These are phyloP conservation scores for Aureobasidium melanogenum DNA, from an alignment of 2,329 filamentous ascomycete species.

Conservation along the genomic window DNA sequence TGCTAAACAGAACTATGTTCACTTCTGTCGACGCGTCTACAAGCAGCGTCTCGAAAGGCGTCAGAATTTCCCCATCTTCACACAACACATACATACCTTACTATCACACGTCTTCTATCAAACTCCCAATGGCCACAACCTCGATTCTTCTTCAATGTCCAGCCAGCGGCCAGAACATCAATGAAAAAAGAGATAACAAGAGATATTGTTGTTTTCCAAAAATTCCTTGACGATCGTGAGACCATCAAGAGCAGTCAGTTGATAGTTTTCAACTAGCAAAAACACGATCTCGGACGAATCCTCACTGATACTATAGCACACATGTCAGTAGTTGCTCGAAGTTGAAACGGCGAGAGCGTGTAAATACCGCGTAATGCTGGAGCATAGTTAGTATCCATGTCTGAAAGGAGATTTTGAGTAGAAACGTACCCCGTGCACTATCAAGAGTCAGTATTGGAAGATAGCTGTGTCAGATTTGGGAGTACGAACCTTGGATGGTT, in stretches of 20 bases:
- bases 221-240: constrained; percentile 65
- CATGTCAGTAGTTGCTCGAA: neutral
- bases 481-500: neutral
- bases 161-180: constrained; percentile 34
- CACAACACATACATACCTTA: neutral
- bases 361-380: neutral
- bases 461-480: neutral
- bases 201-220: constrained; percentile 47
- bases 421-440: neutral
- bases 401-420: no score
- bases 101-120: no score
- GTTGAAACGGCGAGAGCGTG: neutral
- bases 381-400: no score
- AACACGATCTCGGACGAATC: constrained; percentile 79
- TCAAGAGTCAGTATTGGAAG: neutral
- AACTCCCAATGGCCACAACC: no score
- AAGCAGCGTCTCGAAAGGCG: no score
- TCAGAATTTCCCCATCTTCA: neutral
- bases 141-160: constrained; percentile 40
- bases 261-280: constrained; percentile 88
- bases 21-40: no score
- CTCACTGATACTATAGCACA: constrained; percentile 58
- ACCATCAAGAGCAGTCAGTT: constrained; percentile 66
- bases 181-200: constrained; percentile 43
- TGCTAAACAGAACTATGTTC: neutral